phyloP scores from a whole-genome alignment of 73 alveolate species.

The Symbiodinium pilosum region DNA sequence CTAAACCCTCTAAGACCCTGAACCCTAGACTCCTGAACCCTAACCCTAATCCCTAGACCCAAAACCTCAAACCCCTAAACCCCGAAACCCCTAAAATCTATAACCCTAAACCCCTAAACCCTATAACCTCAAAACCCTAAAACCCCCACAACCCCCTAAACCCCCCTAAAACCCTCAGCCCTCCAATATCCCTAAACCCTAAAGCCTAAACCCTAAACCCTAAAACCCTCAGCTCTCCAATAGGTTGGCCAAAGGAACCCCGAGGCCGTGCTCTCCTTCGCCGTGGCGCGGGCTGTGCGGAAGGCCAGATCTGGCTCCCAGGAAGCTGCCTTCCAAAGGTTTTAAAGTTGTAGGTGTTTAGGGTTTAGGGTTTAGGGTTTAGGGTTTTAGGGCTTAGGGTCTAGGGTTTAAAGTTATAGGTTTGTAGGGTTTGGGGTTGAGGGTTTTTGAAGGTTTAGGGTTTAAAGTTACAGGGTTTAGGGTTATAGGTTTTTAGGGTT shows the following conservation, averaged over 20 bases:
- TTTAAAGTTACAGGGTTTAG: too few species aligned
- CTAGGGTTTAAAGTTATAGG: too few species aligned
- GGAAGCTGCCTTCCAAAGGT: slow-evolving; percentile 16
- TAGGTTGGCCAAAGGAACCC: not conserved
- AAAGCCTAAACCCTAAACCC: not conserved
- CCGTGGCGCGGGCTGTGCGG: slow-evolving; percentile 65
- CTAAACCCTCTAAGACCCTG: too few species aligned
- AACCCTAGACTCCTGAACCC: too few species aligned
- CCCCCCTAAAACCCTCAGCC: not conserved
- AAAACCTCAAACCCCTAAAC: not conserved
- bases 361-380: too few species aligned
- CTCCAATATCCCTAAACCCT: too few species aligned
- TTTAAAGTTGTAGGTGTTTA: too few species aligned
- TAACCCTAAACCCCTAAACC: not conserved
- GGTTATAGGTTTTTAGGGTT: too few species aligned
- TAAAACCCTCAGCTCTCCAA: not conserved
- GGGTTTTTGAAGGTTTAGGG: too few species aligned
- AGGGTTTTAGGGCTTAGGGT: too few species aligned
- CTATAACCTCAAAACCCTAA: not conserved
- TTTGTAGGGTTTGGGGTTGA: not conserved
- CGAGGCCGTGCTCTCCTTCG: slow-evolving; percentile 31
- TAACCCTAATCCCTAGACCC: too few species aligned
- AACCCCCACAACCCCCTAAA: not conserved
- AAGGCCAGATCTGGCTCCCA: slow-evolving; percentile 57
- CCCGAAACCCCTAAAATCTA: not conserved